phyloP scores from a whole-genome alignment of 2,329 filamentous ascomycete genomes.

The Neospermospora avenae region DNA sequence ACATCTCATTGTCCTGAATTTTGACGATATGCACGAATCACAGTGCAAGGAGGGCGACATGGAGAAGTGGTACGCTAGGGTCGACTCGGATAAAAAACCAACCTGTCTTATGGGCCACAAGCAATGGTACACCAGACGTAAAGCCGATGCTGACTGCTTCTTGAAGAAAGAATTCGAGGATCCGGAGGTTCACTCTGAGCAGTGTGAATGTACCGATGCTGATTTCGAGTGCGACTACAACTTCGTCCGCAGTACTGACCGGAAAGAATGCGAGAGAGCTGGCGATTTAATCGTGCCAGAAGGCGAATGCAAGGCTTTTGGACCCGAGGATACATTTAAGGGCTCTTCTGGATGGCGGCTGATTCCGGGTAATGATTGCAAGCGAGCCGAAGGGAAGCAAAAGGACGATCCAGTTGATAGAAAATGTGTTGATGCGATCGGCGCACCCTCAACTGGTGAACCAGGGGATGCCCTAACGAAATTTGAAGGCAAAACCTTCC shows the following conservation, averaged over 20 bases:
- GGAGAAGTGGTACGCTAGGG: slow-evolving; percentile 83
- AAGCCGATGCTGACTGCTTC: slow-evolving; percentile 85
- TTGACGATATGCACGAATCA: slow-evolving; percentile 73
- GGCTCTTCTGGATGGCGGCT: slow-evolving; percentile 88
- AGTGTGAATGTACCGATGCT: slow-evolving; percentile 75
- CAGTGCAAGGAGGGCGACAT: slow-evolving; percentile 81
- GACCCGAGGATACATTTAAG: slow-evolving; percentile 62
- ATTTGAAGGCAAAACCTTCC: slow-evolving; percentile 56
- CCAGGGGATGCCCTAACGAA: slow-evolving; percentile 57
- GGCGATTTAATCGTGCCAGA: slow-evolving; percentile 64
- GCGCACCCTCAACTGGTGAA: slow-evolving; percentile 58
- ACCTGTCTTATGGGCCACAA: slow-evolving; percentile 96
- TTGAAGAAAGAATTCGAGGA: slow-evolving; percentile 83
- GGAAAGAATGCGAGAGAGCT: slow-evolving; percentile 64
- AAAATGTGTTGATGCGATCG: slow-evolving; percentile 65
- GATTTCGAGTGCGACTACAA: slow-evolving; percentile 99
- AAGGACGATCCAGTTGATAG: slow-evolving; percentile 72
- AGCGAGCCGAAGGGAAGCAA: slow-evolving; percentile 55
- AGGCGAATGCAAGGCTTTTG: slow-evolving; percentile 61
- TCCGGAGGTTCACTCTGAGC: slow-evolving; percentile 63
- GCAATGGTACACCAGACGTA: slow-evolving; percentile 81
- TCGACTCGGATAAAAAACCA: slow-evolving; percentile 74
- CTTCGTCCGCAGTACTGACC: slow-evolving; percentile 66
- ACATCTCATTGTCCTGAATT: slow-evolving; percentile 75
- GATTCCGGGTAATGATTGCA: slow-evolving; percentile 80